Evolutionary conservation across 163 green algal species (phyloP).

Genomic region (Coccomyxa subellipsoidea): DNA sequence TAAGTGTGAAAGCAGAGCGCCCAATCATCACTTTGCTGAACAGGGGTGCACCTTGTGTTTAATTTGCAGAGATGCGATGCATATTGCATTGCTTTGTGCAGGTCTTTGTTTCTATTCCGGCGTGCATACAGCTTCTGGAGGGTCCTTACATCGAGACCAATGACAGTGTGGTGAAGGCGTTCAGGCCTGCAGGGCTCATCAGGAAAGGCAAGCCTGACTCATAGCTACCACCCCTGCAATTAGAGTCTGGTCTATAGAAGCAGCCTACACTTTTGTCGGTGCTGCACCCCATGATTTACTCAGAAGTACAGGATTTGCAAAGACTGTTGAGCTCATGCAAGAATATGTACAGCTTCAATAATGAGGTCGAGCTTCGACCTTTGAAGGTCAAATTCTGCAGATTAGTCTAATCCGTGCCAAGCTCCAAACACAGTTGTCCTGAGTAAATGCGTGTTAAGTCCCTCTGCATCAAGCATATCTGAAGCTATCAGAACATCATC

Average conservation of each 20-base stretch:
- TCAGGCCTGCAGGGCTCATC: conserved; percentile 51
- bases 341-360: neutral
- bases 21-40: too few species aligned
- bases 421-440: too few species aligned
- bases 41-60: too few species aligned
- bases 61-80: too few species aligned
- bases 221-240: neutral
- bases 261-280: too few species aligned
- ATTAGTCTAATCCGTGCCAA: too few species aligned
- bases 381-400: too few species aligned
- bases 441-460: too few species aligned
- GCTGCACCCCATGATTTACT: neutral
- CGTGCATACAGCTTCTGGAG: conserved; percentile 82
- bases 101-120: conserved; percentile 83
- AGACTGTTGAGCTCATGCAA: neutral
- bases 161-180: conserved; percentile 71
- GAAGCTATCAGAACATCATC: too few species aligned
- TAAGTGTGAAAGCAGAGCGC: too few species aligned
- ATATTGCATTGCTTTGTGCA: conserved; percentile 13
- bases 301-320: neutral
- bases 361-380: too few species aligned
- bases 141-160: conserved; percentile 80
- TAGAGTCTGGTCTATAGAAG: neutral
- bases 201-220: neutral
- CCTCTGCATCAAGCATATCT: too few species aligned